Base-by-base conservation (phyloP, 1,284 basidiomycete species). In the Earliella scabrosa region DNA sequence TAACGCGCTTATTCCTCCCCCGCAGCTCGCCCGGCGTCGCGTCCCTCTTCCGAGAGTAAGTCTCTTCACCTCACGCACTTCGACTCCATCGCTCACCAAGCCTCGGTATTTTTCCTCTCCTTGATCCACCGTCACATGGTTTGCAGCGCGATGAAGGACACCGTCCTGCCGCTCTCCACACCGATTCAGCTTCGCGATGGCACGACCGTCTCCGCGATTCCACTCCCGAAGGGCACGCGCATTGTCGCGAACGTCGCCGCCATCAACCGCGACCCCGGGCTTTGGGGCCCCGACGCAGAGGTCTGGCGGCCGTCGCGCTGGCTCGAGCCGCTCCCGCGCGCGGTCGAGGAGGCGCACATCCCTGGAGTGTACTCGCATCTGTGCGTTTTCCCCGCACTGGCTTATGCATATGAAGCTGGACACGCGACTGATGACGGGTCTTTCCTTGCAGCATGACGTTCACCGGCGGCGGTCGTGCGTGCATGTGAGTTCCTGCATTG, bases 361-460 rank as follows among this genome's bases (percentile, higher is more conserved):
- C 56, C 56, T 4, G 56, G 52, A 11, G 51, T 54, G 5, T 58
- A 58, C 44, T 53, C 52, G 16, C 34, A 52, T 21, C 23, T 60
- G 54, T 56, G 39, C 39, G 52, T 34, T 9, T 18, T 20, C 31
- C 45, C 20, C n/a, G n/a, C n/a, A n/a, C n/a, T n/a, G n/a, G 21
- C 10, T 27, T 6, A 7, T 31, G 29, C 6, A 13, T 31, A 31
- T 31, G 29, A 6, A 31, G n/a, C n/a, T n/a, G n/a, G n/a, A n/a
- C n/a, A n/a, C n/a, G n/a, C n/a, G n/a, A n/a, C 29, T 31, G 29
- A 31, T 31, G 29, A 31, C 6, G 29, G 13, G 29, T 7, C 13
- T n/a, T n/a, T 31, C 13, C 29, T 6, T 31, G 29, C 31, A 73
- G 70, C 46, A 68, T 72, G 66, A 71, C 70, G 8, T 73, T 73